These are phyloP conservation scores for Amphichorda felina DNA, from an alignment of 2,329 filamentous ascomycete species.

Conservation along the genomic window DNA sequence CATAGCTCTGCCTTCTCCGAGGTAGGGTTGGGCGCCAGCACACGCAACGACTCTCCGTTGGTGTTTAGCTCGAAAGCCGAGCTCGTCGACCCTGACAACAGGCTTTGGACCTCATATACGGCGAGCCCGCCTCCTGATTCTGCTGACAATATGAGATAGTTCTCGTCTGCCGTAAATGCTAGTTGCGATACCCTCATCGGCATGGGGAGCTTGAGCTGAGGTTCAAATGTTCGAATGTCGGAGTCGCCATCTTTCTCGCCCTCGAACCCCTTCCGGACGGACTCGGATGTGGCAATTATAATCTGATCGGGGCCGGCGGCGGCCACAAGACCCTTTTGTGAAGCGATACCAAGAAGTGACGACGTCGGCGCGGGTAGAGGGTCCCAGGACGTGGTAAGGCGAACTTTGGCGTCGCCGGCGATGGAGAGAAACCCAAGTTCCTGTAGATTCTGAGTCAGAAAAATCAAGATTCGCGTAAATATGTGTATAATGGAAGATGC, in stretches of 20 bases:
- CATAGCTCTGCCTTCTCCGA: constrained; percentile 61
- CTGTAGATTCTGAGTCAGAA: constrained; percentile 19
- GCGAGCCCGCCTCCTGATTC: constrained; percentile 72
- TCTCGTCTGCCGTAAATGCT: constrained; percentile 82
- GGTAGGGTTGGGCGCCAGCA: constrained; percentile 70
- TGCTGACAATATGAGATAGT: constrained; percentile 70
- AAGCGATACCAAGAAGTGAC: constrained; percentile 75
- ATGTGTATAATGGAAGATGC: constrained; percentile 1
- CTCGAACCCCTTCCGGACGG: constrained; percentile 65
- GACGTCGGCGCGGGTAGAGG: constrained; percentile 63
- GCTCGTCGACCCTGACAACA: constrained; percentile 55
- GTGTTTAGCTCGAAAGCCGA: constrained; percentile 67
- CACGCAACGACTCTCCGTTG: constrained; percentile 60
- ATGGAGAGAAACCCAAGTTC: constrained; percentile 72
- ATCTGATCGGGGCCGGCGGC: constrained; percentile 77
- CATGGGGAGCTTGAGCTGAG: constrained; percentile 62
- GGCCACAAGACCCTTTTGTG: constrained; percentile 68
- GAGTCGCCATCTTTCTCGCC: constrained; percentile 44
- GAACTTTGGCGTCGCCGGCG: constrained; percentile 71
- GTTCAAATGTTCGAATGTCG: constrained; percentile 58
- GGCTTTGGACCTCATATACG: constrained; percentile 63
- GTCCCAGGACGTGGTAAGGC: constrained; percentile 70
- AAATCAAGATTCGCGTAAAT: not conserved
- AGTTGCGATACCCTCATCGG: constrained; percentile 75
- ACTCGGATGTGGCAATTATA: constrained; percentile 63